Base-by-base conservation (phyloP, 176 grass and related monocot genomes). In the barley (Hordeum vulgare) region DNA sequence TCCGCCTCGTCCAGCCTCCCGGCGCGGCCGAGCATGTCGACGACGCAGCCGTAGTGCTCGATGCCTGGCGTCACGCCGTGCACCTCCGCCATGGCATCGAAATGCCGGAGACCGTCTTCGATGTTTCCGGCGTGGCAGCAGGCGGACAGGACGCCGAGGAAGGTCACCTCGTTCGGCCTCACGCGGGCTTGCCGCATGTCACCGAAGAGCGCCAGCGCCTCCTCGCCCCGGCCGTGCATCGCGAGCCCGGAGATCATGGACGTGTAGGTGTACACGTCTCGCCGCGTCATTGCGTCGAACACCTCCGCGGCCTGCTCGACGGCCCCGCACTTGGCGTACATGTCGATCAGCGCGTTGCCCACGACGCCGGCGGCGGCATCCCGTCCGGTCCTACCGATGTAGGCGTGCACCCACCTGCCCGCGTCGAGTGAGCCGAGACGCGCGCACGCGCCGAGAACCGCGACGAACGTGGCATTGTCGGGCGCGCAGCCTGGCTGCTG, bases 251-350 rank as follows among this genome's bases (percentile, higher is more conserved):
- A 1, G 73, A 94, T 90, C 89, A 94, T 88, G 28, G 76, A 86
- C 21, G 89, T 90, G 89, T 88, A 92, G 33, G 83, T 86, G 85
- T 86, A 92, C 63, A 88, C 94, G 77, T 97, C 94, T 6, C 85
- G 85, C 45, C 39, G 47, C 23, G 29, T 10, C 88, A 92, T 94
- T 21, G 4, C 56, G 63, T 33, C 76, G 79, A 94, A 94, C 75
- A 97, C 89, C 76, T 84, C 61, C 45, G 15, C 13, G n/a, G 94
- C 94, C 1, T 87, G 85, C 7, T 85, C 83, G 2, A 90, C 67
- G 3, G 74, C 85, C 33, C 94, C 94, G 20, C 94, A 97, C 87
- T 94, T 97, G 36, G 85, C 76, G 69, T 97, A 97, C 94, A 97
- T 94, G 68, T 94, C 89, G 3, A 97, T 15, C 33, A 97, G 80